phyloP scores from a whole-genome alignment of 169 alveolate species.

The Plasmodium gallinaceum region DNA sequence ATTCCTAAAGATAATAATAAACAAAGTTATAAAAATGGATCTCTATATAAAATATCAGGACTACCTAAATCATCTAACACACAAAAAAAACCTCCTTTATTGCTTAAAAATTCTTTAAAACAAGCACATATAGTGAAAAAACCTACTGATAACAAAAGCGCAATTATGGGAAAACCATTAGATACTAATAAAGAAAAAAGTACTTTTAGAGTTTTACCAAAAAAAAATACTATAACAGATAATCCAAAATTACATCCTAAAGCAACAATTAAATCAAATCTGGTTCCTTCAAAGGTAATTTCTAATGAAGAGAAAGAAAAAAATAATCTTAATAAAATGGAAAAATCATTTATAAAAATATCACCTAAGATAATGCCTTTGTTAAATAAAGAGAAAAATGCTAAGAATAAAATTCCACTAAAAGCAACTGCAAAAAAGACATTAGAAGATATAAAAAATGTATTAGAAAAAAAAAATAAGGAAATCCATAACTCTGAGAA shows the following conservation, averaged over 20 bases:
- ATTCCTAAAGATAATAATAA: constrained; percentile 18
- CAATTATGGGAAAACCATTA: constrained; percentile 9
- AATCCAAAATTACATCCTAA: constrained; percentile 40
- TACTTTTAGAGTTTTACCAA: constrained; percentile 43
- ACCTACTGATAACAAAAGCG: constrained; percentile 18
- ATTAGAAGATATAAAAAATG: constrained; percentile 34
- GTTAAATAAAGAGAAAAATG: constrained; percentile 44
- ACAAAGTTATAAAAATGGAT: constrained; percentile 29
- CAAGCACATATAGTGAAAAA: constrained; percentile 31
- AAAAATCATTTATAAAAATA: constrained; percentile 23
- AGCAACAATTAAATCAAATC: constrained; percentile 27
- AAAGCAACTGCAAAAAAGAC: constrained; percentile 55
- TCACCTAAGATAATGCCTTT: constrained; percentile 37
- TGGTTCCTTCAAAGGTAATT: constrained; percentile 27
- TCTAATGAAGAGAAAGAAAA: constrained; percentile 25
- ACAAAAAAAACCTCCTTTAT: constrained; percentile 47
- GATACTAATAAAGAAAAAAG: constrained; percentile 36
- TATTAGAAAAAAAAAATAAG: constrained; percentile 31
- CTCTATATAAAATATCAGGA: constrained; percentile 21
- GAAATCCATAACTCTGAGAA: constrained; percentile 12
- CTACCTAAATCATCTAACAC: constrained; percentile 23
- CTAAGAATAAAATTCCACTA: constrained; percentile 56
- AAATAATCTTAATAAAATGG: constrained; percentile 1
- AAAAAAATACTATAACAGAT: constrained; percentile 6
- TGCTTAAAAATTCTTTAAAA: constrained; percentile 18